Evolutionary conservation across 164 flowering plant genomes (phyloP).

Genomic region (Nelumbo lutea): DNA sequence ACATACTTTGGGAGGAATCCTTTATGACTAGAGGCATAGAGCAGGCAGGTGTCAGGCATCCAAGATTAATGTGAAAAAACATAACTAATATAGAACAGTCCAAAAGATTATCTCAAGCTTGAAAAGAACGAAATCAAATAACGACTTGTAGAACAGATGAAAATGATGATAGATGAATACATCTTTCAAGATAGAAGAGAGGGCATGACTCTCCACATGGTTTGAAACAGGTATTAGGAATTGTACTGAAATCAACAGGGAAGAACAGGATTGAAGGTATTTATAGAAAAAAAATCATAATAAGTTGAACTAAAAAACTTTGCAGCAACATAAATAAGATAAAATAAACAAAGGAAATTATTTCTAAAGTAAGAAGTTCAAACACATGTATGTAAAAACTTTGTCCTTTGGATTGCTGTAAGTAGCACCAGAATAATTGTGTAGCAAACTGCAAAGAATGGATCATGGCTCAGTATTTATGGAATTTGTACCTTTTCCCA

Average conservation of each 20-base stretch:
- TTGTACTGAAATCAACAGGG: too few relatives aligned
- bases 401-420: neutral
- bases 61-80: neutral
- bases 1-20: constrained; percentile 75
- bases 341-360: neutral
- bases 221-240: neutral
- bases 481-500: constrained; percentile 63
- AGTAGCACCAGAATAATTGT: neutral
- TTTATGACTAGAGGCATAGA: constrained; percentile 56
- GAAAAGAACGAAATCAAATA: neutral
- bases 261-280: too few relatives aligned
- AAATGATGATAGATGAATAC: too few relatives aligned
- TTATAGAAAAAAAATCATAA: too few relatives aligned
- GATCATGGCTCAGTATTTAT: neutral
- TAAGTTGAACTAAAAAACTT: too few relatives aligned
- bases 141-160: too few relatives aligned
- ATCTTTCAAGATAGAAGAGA: neutral
- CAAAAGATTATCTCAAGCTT: neutral
- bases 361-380: neutral
- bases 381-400: neutral
- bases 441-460: neutral
- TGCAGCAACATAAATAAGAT: too few relatives aligned
- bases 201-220: neutral
- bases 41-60: constrained; percentile 1
- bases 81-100: neutral